Percentiles rank a stretch among this genome's conserved stretches.
phyloP scores from a whole-genome alignment of 495 filamentous ascomycete genomes.

The Neurospora intermedia region DNA sequence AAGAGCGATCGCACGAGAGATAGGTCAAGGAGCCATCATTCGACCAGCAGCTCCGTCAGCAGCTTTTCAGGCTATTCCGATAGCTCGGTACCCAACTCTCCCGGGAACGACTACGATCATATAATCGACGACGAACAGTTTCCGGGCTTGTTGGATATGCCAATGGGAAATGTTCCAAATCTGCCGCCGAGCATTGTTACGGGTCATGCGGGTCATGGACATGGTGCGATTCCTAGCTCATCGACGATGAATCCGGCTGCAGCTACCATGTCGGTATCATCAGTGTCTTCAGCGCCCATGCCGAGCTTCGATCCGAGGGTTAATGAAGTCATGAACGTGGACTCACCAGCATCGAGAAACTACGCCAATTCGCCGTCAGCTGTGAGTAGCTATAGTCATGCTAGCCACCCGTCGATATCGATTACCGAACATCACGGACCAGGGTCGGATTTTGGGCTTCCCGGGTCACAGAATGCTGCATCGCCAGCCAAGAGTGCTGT shows the following conservation, averaged over 20 bases:
- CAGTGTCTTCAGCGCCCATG: constrained; percentile 30
- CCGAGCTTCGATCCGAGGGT: constrained; percentile 19
- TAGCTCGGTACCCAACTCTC: constrained; percentile 34
- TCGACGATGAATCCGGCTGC: constrained; percentile 28
- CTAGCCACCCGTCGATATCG: constrained; percentile 11
- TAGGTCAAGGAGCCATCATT: constrained; percentile 36
- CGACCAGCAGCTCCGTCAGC: constrained; percentile 29
- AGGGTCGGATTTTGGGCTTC: neutral
- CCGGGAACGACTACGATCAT: constrained; percentile 26
- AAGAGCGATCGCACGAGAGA: constrained; percentile 46
- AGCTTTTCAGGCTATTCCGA: constrained; percentile 40
- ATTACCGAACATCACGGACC: constrained; percentile 6
- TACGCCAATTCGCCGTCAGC: constrained; percentile 22
- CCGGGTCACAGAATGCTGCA: constrained; percentile 18
- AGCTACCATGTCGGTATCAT: constrained; percentile 9
- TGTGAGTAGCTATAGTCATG: constrained; percentile 20
- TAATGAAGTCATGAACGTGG: constrained; percentile 28
- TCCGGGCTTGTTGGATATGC: constrained; percentile 31
- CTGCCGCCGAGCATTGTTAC: neutral
- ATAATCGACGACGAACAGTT: constrained; percentile 36
- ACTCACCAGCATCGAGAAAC: constrained; percentile 13
- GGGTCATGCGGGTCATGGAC: neutral
- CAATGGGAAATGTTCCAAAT: constrained; percentile 18
- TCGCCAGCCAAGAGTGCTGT: constrained; percentile 38
- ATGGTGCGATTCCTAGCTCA: constrained; percentile 7